Evolutionary conservation across 805 yeast species (phyloP).

Genomic region (Cyberlindnera mississippiensis): DNA sequence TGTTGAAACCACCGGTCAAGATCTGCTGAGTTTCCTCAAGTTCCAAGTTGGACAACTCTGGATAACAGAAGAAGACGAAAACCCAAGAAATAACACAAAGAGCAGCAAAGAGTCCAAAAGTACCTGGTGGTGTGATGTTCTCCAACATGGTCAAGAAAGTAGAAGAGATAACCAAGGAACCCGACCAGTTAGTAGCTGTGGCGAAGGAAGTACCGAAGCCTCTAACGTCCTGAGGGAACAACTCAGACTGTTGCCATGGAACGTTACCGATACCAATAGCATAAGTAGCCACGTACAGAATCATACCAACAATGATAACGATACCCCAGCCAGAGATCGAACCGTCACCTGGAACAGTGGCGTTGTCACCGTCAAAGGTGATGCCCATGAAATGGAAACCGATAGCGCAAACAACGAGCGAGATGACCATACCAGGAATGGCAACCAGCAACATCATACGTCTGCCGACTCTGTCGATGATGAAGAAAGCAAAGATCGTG

Average conservation of each 20-base stretch:
- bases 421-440: slow-evolving; percentile 79
- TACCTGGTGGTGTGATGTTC: slow-evolving; percentile 91
- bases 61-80: slow-evolving; percentile 79
- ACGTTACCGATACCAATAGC: slow-evolving; percentile 96
- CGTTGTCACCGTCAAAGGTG: slow-evolving; percentile 45
- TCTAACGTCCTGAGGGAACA: slow-evolving; percentile 90
- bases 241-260: slow-evolving; percentile 97
- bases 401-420: slow-evolving; percentile 77
- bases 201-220: slow-evolving; percentile 90
- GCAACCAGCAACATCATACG: slow-evolving; percentile 73
- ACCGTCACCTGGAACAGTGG: slow-evolving; percentile 33
- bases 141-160: slow-evolving; percentile 93
- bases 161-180: slow-evolving; percentile 85
- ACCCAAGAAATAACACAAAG: slow-evolving; percentile 68
- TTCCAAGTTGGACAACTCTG: slow-evolving; percentile 87
- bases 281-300: slow-evolving; percentile 81
- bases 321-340: slow-evolving; percentile 78
- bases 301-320: slow-evolving; percentile 80
- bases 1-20: slow-evolving; percentile 81
- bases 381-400: slow-evolving; percentile 86
- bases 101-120: slow-evolving; percentile 87
- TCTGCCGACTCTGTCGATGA: slow-evolving; percentile 87
- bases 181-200: slow-evolving; percentile 94
- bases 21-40: slow-evolving; percentile 87
- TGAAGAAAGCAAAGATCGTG: slow-evolving; percentile 79